Evolutionary conservation across 441 rosid genomes (phyloP), one percentile per base, ranked within the genome.

Genomic region (Metrosideros polymorpha): DNA sequence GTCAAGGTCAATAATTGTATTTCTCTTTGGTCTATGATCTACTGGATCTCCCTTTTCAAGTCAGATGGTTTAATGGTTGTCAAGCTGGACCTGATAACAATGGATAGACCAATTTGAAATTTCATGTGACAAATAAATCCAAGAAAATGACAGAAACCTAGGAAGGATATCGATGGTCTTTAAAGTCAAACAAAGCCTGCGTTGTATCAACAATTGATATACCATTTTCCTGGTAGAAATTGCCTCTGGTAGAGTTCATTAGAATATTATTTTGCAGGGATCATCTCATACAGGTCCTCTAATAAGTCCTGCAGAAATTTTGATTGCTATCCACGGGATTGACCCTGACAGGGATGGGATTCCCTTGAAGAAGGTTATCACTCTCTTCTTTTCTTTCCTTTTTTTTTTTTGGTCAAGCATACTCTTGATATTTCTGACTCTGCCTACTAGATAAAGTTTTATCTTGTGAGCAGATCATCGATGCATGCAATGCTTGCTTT

Each of bases 401-500:
- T 61, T 42, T n/a, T 47, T 71, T 54, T 42, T n/a, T 47, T 71
- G 45, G 27, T 50, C 63, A 52, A 52, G 45, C 27, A 17, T 83
- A 25, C 50, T 35, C 77, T 76, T 76, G n/a, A 63, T 15, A 52
- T 56, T 30, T 76, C 32, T n/a, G 47, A 83, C 47, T 76, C 88
- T 45, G 85, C 84, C 86, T 85, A 25, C 13, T 88, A 86, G 55
- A 61, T 18, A 56, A 56, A 35, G 43, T 85, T n/a, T 88, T 47
- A 50, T 88, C 89, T 75, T 89, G 54, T 89, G 85, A 86, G 82
- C 95, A 98, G 99, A 92, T 98, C 85, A 98, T 97, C 55, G 99
- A 96, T 92, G 99, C 99, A 88, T 98, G 99, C 87, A 98, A 96
- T 90, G 92, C 96, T 88, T 98, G 99, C 91, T 98, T 97, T 91